Conservation (phyloP, 192 early-diverging fungal species). For the Kappamyces sp. region DNA sequence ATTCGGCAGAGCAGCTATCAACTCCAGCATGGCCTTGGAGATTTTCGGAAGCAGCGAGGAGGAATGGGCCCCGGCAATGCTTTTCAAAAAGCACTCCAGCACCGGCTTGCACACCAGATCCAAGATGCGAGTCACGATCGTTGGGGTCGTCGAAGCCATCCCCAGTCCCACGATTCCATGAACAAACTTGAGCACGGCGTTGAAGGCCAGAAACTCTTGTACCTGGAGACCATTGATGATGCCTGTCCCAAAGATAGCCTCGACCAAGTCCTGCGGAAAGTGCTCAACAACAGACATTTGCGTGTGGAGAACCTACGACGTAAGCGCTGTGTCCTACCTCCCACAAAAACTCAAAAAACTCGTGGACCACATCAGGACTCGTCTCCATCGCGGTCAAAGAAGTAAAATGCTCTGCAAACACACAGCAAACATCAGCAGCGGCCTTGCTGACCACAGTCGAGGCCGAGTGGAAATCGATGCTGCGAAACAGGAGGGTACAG, state of each 20-base stretch:
- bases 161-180: background rate
- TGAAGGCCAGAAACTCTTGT: background rate
- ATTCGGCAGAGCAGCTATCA: conserved; percentile 4
- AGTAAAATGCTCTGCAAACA: conserved; percentile 8
- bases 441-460: background rate
- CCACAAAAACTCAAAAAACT: conserved; percentile 2
- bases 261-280: background rate
- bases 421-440: background rate
- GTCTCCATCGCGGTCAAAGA: background rate
- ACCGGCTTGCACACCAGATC: background rate
- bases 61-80: conserved; percentile 5
- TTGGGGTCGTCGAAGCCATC: background rate
- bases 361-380: conserved; percentile 14
- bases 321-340: background rate
- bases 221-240: background rate
- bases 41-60: conserved; percentile 2
- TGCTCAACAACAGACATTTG: background rate
- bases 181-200: conserved; percentile 4
- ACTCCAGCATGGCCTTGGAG: conserved; percentile 1
- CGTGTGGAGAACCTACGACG: background rate
- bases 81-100: background rate
- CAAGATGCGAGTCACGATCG: background rate
- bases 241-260: background rate
- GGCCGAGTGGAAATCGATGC: background rate
- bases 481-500: background rate